Percentiles rank a stretch among this genome's conserved stretches.
phyloP scores from a whole-genome alignment of 305 asterid species.

The Fraxinus dipetala region DNA sequence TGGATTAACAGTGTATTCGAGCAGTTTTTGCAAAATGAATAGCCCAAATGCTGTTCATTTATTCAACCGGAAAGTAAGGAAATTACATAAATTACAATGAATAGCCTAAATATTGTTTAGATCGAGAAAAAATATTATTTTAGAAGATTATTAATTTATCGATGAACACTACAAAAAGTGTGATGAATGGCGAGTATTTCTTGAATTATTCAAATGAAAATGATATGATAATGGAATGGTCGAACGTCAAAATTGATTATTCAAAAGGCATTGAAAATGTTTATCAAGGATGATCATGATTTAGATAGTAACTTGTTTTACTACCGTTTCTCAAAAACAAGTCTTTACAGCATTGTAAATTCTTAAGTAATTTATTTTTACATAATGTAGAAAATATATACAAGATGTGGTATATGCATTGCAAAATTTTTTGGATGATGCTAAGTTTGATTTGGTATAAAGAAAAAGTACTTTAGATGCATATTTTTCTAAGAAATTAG shows the following conservation, averaged over 20 bases:
- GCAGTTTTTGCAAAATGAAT: not conserved
- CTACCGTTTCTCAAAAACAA: not conserved
- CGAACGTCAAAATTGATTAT: not conserved
- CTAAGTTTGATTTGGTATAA: not conserved
- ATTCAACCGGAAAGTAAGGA: not conserved
- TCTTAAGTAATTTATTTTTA: not conserved
- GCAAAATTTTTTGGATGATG: too few relatives aligned
- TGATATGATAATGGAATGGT: too few relatives aligned
- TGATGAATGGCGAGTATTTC: not conserved
- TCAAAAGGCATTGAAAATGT: too few relatives aligned
- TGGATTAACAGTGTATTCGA: not conserved
- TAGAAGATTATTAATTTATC: too few relatives aligned
- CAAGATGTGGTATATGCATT: too few relatives aligned
- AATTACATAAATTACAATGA: not conserved
- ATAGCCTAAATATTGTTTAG: not conserved
- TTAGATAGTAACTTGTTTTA: too few relatives aligned
- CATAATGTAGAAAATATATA: too few relatives aligned
- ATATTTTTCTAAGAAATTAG: not conserved
- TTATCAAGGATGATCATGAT: not conserved
- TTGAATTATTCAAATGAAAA: too few relatives aligned
- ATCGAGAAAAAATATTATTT: not conserved
- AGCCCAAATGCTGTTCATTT: not conserved
- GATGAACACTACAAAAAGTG: not conserved
- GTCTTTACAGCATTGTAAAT: not conserved
- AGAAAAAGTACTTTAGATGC: not conserved